Percentiles rank a stretch among this genome's conserved stretches.
These are phyloP conservation scores for Mucor piriformis DNA, from an alignment of 371 early-diverging fungal species.

Conservation along the genomic window DNA sequence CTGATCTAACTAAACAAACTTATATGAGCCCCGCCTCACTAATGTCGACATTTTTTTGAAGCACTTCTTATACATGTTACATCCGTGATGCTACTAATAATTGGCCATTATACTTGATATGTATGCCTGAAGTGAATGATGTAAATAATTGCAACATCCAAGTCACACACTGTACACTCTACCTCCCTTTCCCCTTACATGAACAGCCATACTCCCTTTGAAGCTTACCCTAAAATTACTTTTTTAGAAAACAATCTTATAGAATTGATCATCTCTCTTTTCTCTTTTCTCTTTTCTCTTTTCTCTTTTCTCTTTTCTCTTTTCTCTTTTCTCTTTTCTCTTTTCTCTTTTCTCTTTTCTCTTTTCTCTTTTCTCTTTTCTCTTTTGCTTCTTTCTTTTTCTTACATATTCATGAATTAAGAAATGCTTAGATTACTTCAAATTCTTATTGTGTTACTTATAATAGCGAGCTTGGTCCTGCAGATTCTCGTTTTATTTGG, in stretches of 20 bases:
- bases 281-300: no score
- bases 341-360: no score
- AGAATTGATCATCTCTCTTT: not conserved
- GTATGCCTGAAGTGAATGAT: not conserved
- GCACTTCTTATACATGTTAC: not conserved
- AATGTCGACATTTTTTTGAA: no score
- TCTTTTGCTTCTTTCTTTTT: no score
- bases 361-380: no score
- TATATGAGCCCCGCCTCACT: no score
- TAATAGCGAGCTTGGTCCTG: constrained; percentile 26
- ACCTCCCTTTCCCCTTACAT: not conserved
- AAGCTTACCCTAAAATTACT: not conserved
- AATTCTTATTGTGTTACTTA: constrained; percentile 8
- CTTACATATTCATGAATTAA: not conserved
- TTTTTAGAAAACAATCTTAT: not conserved
- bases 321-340: no score
- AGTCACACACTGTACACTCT: not conserved
- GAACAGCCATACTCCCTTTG: not conserved
- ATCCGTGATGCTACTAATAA: not conserved
- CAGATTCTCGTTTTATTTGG: constrained; percentile 20
- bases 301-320: no score
- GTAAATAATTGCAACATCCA: not conserved
- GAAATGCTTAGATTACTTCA: constrained; percentile 13
- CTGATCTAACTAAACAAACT: no score
- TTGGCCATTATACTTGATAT: not conserved